Base-by-base conservation (phyloP, 1,139 yeast species). In the Yamadazyma triangularis region DNA sequence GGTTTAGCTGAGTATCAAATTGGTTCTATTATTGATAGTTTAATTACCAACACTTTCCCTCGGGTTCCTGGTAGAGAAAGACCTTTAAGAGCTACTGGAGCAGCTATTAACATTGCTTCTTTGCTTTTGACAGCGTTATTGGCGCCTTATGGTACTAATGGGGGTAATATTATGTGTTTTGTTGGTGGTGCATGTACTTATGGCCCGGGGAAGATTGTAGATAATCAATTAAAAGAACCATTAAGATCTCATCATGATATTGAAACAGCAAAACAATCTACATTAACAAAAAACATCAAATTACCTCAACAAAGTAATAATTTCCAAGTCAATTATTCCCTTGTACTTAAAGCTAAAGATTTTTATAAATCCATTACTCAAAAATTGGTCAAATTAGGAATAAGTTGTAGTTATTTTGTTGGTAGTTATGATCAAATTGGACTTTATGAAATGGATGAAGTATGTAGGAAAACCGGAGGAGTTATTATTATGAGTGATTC, bases 371-470 rank as follows among this genome's bases (percentile, higher is more conserved):
- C 58, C 20, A 62, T 77, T 8, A 61, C 79, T 0, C 54, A 60
- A 19, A 53, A 53, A 22, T 40, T 66, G 24, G 58, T 61, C 3
- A 37, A 51, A 8, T 44, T 62, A 39, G 84, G 85, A 0, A 65
- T 76, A 27, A 64, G 79, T 15, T 64, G 79, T 38, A 73, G 75
- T 42, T 53, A 75, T 15, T 77, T 78, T 43, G 66, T 77, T 33
- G 85, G 85, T 13, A 70, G 80, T 16, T 78, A 79, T 49, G 85
- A 79, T 48, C 86, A 79, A 53, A 71, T 77, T 20, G 86, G 86
- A 0, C 56, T 79, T 10, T 72, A 57, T 42, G 86, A 79, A 48
- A 78, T 79, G 85, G 81, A 75, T 36, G 66, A 69, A 24, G 57
- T 77, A 5, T 64, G 77, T 33, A 61, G 69, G 39, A 67, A 65